These are phyloP conservation scores for Calendula officinalis DNA, from an alignment of 129 eudicot species.

Conservation along the genomic window DNA sequence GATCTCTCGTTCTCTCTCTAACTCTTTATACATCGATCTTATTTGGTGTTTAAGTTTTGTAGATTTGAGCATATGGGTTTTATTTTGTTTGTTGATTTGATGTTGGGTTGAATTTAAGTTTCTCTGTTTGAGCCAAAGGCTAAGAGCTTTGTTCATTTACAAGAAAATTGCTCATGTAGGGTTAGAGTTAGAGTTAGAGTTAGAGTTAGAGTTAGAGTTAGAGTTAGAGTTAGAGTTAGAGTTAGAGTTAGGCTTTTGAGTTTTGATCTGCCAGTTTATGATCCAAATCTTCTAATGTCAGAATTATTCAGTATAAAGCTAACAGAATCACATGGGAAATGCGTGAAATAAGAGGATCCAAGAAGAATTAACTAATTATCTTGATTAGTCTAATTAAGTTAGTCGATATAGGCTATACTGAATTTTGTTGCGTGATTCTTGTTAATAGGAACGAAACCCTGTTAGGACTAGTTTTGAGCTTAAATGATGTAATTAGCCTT, in stretches of 20 bases:
- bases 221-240: constrained; percentile 22
- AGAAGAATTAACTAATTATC: not conserved
- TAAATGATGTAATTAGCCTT: no score
- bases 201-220: constrained; percentile 21
- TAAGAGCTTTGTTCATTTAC: constrained; percentile 5
- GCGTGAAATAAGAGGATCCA: constrained; percentile 17
- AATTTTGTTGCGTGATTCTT: constrained; percentile 8
- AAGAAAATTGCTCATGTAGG: constrained; percentile 5
- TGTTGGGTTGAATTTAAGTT: not conserved
- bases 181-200: constrained; percentile 16
- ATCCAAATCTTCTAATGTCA: constrained; percentile 7
- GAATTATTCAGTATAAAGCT: constrained; percentile 1
- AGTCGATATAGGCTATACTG: not conserved
- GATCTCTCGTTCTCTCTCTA: not conserved
- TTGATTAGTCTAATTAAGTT: not conserved
- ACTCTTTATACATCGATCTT: not conserved
- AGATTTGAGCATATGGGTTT: constrained; percentile 13
- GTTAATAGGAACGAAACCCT: not conserved
- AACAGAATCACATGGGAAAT: not conserved
- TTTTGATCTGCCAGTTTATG: constrained; percentile 19
- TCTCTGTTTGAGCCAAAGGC: constrained; percentile 12
- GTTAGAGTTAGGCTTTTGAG: constrained; percentile 13
- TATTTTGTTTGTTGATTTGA: constrained; percentile 15
- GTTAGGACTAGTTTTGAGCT: no score
- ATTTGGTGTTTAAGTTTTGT: constrained; percentile 16